Percentiles rank a stretch among this genome's conserved stretches.
phyloP scores from a whole-genome alignment of 495 filamentous ascomycete genomes.

The Geoglossum glabrum region DNA sequence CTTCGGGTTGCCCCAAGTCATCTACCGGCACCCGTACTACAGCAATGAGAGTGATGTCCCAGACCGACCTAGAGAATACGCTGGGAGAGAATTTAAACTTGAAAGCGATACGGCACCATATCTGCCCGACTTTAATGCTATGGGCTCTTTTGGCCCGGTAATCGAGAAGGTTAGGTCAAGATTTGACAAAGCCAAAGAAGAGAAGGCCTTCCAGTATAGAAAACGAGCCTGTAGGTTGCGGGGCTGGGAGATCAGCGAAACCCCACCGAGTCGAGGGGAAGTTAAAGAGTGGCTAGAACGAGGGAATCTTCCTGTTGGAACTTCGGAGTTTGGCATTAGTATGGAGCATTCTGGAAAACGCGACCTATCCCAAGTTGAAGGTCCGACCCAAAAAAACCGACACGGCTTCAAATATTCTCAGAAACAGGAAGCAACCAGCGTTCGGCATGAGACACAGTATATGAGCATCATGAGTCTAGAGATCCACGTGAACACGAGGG shows the following conservation, averaged over 20 bases:
- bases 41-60: constrained; percentile 77
- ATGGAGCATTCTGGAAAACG: neutral
- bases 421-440: constrained; percentile 49
- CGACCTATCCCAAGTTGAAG: constrained; percentile 68
- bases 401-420: constrained; percentile 80
- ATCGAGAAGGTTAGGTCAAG: constrained; percentile 23
- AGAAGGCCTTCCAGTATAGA: constrained; percentile 26
- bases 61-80: constrained; percentile 59
- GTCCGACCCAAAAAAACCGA: constrained; percentile 67
- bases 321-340: neutral
- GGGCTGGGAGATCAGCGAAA: constrained; percentile 43
- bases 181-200: constrained; percentile 29
- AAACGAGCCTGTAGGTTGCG: constrained; percentile 31
- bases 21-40: constrained; percentile 80
- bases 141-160: constrained; percentile 32
- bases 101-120: constrained; percentile 54
- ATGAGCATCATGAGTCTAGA: constrained; percentile 96
- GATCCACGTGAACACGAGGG: constrained; percentile 82
- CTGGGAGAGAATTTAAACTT: constrained; percentile 67
- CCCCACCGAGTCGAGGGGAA: constrained; percentile 51
- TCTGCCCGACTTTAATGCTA: constrained; percentile 59
- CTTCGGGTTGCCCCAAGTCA: constrained; percentile 27
- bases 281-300: constrained; percentile 46
- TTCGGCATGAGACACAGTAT: constrained; percentile 72
- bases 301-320: constrained; percentile 6